A percentile compares a stretch with the other conserved stretches of the same genome.
These are phyloP conservation scores for Psidium friedrichsthalianum DNA, from an alignment of 345 rosid species.

Conservation along the genomic window DNA sequence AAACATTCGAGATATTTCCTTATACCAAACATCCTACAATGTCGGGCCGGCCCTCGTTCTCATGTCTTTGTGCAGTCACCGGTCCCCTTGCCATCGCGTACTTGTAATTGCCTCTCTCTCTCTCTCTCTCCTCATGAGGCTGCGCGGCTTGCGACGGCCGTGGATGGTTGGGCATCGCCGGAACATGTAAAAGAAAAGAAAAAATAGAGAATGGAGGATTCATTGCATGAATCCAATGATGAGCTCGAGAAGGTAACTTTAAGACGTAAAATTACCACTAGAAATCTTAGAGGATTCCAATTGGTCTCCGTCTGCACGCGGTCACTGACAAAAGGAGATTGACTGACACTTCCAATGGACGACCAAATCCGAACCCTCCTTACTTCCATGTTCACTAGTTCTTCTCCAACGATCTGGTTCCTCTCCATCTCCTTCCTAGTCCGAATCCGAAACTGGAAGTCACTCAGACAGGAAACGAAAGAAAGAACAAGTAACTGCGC, in stretches of 20 bases:
- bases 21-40: too few species aligned
- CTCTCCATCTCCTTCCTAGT: not conserved
- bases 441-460: not conserved
- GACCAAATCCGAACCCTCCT: not conserved
- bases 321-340: not conserved
- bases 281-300: not conserved
- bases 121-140: too few species aligned
- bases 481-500: too few species aligned
- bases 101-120: too few species aligned
- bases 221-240: not conserved
- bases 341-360: not conserved
- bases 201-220: not conserved
- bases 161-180: too few species aligned
- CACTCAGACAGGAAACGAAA: not conserved
- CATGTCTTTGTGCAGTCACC: not conserved
- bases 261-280: not conserved
- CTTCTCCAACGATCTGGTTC: not conserved
- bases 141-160: too few species aligned
- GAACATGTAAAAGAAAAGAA: not conserved
- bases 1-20: not conserved
- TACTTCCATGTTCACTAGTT: not conserved
- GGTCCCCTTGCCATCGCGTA: too few species aligned
- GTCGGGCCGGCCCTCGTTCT: not conserved
- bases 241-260: not conserved
- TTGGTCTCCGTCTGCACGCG: not conserved